Evolutionary conservation across 202 grass and related monocot species (phyloP).

Genomic region (Zizania palustris): DNA sequence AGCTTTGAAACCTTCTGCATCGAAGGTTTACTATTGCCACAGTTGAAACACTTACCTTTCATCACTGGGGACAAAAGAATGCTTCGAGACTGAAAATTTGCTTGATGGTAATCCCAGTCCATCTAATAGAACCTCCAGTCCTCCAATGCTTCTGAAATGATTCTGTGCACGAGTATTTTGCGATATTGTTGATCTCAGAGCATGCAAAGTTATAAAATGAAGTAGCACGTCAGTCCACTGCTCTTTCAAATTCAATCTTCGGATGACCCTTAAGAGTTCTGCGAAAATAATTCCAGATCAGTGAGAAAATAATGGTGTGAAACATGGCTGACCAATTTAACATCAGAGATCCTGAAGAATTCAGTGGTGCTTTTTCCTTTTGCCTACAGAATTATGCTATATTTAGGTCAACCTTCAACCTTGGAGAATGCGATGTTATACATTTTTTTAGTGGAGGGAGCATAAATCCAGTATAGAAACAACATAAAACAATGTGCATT

Average conservation of each 20-base stretch:
- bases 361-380: slow-evolving; percentile 29
- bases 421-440: neutral
- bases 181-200: slow-evolving; percentile 77
- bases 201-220: slow-evolving; percentile 80
- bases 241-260: slow-evolving; percentile 93
- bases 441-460: neutral
- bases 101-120: slow-evolving; percentile 90
- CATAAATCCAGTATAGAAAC: neutral
- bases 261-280: slow-evolving; percentile 94
- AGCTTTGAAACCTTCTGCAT: slow-evolving; percentile 13
- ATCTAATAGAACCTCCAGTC: slow-evolving; percentile 94
- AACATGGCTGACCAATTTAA: slow-evolving; percentile 21
- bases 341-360: slow-evolving; percentile 20
- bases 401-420: neutral
- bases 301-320: slow-evolving; percentile 41
- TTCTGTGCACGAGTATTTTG: slow-evolving; percentile 83
- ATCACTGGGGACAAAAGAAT: slow-evolving; percentile 61
- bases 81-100: slow-evolving; percentile 81
- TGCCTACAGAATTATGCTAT: slow-evolving; percentile 19
- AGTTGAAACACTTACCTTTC: slow-evolving; percentile 59
- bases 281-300: slow-evolving; percentile 37
- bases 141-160: slow-evolving; percentile 99
- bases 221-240: slow-evolving; percentile 89
- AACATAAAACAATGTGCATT: neutral
- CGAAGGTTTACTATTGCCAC: slow-evolving; percentile 21